phyloP scores from a whole-genome alignment of 129 eudicot species.

The Heracleum sosnowskyi region DNA sequence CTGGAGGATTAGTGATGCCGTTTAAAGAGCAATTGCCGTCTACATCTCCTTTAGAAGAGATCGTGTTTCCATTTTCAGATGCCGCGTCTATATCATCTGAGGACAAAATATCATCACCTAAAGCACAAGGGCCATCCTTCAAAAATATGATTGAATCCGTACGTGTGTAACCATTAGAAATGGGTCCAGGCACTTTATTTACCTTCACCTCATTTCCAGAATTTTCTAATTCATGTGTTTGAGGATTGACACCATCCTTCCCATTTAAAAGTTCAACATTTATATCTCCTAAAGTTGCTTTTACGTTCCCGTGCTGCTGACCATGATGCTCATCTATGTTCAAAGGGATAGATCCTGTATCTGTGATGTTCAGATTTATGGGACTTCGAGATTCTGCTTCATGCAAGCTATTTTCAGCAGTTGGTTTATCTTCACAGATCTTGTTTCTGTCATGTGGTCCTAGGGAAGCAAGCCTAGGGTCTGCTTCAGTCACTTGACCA shows the following conservation, averaged over 20 bases:
- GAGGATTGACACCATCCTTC: constrained; percentile 19
- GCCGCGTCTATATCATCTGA: constrained; percentile 16
- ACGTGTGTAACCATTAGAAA: constrained; percentile 40
- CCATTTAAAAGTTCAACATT: constrained; percentile 11
- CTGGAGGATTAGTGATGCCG: constrained; percentile 7
- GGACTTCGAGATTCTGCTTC: constrained; percentile 20
- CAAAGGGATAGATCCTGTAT: constrained; percentile 3
- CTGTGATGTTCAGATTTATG: constrained; percentile 15
- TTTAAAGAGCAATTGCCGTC: background rate
- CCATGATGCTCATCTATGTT: constrained; percentile 13
- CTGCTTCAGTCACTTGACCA: constrained; percentile 23
- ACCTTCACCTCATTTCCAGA: constrained; percentile 17
- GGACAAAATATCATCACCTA: constrained; percentile 19
- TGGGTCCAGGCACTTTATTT: constrained; percentile 14
- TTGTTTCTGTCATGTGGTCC: constrained; percentile 13
- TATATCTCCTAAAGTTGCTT: constrained; percentile 13
- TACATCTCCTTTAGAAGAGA: background rate
- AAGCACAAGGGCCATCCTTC: constrained; percentile 23
- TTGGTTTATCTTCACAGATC: constrained; percentile 12
- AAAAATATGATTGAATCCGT: constrained; percentile 16
- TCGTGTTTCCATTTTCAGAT: constrained; percentile 14
- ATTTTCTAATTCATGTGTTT: constrained; percentile 9
- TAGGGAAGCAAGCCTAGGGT: constrained; percentile 16
- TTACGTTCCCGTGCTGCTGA: background rate
- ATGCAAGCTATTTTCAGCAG: constrained; percentile 15